Evolutionary conservation across 2,329 filamentous ascomycete genomes (phyloP), one percentile per base, ranked within the genome.

Genomic region (Colletotrichum sp.): DNA sequence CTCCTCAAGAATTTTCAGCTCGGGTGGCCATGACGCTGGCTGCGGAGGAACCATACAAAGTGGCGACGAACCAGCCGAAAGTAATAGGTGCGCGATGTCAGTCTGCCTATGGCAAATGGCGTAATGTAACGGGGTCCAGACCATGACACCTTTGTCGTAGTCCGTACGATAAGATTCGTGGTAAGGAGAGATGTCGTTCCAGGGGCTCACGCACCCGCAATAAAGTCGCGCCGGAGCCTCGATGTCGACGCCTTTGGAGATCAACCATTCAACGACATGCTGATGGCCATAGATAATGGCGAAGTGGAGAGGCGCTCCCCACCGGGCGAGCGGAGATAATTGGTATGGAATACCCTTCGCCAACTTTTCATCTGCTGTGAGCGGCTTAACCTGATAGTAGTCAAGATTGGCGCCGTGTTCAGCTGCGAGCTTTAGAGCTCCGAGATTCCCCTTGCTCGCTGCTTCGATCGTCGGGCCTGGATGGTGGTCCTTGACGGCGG

Each of bases 21-120:
- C 62, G 0, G 62, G 36, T 25, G 32, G n/a, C 62, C 12, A 25
- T 8, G 22, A 64, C n/a, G 0, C 19, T 25, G 55, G 55, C 12
- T 0, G 55, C 25, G 8, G 15, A 0, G 15, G n/a, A 6, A 64
- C 1, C 6, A 0, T 19, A 3, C 62, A 64, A 15, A 22, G 19
- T 1, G 64, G 64, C 15, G 22, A 29, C 5, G 65, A 49, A 2
- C 65, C 65, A 13, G 65, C 49, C 32, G 44, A 36, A 30, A 68
- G 49, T 2, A 68, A 0, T 0, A 34, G 5, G 0, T 57, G 44
- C 0, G 65, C 65, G 8, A 68, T 68, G 1, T n/a, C 6, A 1
- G 49, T 34, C 4, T 57, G 19, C 13, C n/a, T 9, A 13, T 57
- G 29, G n/a, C 65, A 68, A 5, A 68, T 68, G 2, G 65, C 29